Base-by-base conservation (phyloP, 202 grass and related monocot species). In the Sporobolus alterniflorus region DNA sequence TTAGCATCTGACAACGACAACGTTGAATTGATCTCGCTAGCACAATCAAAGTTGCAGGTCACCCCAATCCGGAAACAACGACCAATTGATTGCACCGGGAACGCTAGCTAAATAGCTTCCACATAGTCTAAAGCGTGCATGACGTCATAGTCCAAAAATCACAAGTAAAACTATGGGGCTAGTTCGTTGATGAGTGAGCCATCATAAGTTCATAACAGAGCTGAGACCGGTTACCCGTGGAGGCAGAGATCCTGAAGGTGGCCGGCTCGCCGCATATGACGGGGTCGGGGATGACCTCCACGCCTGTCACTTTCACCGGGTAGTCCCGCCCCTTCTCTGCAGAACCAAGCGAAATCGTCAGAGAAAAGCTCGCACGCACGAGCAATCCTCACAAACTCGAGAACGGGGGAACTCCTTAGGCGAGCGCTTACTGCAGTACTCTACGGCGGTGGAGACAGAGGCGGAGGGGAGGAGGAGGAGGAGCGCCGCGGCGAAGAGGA, bases 241-340 rank as follows among this genome's bases (percentile, higher is more conserved):
- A 93, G 77, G 94, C 94, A 49, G 90, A 97, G 77, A 97, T 97
- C 73, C 87, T 92, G 77, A 97, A 97, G 79, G 85, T 92, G 64
- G 88, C 87, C 29, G 56, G 86, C 77, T 92, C 39, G 49, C 92
- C 94, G 55, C 92, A 78, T n/a, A 84, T 28, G 56, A 97, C 64
- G 49, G 94, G 94, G 69, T 92, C 69, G 32, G 94, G 94, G 80
- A 83, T 65, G 25, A 97, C 90, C 42, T 97, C 86, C 73, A 97
- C 90, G 15, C 86, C 78, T 47, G 74, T 97, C 56, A 97, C 94
- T 64, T 94, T 87, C 85, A 97, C 90, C 28, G 81, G 77, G 77
- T 97, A 97, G 60, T 86, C 68, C 44, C 57, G 83, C 14, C 67
- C 82, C 76, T 89, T 94, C 0, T 88, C 92, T 94, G 81, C 60